A percentile compares a stretch with the other conserved stretches of the same genome.
These are phyloP conservation scores for Petunia hybrid DNA, from an alignment of 305 asterid species.

Conservation along the genomic window DNA sequence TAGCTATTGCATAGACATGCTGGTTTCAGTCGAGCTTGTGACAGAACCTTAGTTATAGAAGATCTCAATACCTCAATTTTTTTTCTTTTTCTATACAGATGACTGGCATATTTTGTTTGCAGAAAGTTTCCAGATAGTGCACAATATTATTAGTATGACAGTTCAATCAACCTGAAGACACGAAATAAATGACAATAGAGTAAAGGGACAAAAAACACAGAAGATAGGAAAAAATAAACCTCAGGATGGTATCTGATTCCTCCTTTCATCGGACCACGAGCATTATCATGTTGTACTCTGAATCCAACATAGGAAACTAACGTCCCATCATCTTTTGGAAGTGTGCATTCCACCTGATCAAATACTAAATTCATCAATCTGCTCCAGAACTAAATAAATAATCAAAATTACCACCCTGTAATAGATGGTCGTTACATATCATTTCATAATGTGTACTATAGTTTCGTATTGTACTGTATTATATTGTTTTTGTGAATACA, in stretches of 20 bases:
- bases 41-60: neutral
- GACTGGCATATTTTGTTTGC: neutral
- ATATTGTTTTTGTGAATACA: no score
- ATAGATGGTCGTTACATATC: neutral
- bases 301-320: constrained; percentile 86
- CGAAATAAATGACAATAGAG: neutral
- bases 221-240: constrained; percentile 43
- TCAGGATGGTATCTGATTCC: constrained; percentile 98
- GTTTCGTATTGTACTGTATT: no score
- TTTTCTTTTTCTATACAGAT: neutral
- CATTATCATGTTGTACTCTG: constrained; percentile 93
- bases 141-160: neutral
- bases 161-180: neutral
- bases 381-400: neutral
- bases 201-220: neutral
- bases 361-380: constrained; percentile 30
- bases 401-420: neutral
- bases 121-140: neutral
- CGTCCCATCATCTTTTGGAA: constrained; percentile 90
- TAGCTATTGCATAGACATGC: neutral
- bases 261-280: constrained; percentile 99
- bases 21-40: neutral
- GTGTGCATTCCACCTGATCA: constrained; percentile 92
- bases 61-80: neutral
- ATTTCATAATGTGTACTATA: no score